Evolutionary conservation across 139 green algal species (phyloP).

Genomic region (Pseudopediastrum boryanum): DNA sequence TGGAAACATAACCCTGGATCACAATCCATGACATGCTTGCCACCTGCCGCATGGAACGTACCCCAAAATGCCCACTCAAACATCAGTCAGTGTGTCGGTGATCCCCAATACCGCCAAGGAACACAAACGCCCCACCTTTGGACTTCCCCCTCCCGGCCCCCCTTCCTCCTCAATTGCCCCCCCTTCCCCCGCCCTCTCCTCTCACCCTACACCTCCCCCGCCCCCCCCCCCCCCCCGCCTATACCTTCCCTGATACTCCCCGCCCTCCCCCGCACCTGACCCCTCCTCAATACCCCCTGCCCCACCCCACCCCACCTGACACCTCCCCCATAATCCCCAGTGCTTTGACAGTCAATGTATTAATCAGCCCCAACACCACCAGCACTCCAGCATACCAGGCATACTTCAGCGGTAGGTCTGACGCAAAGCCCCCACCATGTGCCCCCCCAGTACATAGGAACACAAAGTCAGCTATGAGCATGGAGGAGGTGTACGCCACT

Average conservation of each 20-base stretch:
- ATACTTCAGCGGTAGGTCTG: not conserved
- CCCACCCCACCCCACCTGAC: conserved; percentile 1
- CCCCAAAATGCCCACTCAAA: too few species aligned
- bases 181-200: too few species aligned
- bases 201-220: too few species aligned
- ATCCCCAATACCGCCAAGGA: too few species aligned
- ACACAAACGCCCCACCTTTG: not conserved
- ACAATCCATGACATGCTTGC: too few species aligned
- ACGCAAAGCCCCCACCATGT: not conserved
- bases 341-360: conserved; percentile 41
- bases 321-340: conserved; percentile 35
- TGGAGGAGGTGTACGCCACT: conserved; percentile 31
- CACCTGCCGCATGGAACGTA: too few species aligned
- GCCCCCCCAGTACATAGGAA: conserved; percentile 22
- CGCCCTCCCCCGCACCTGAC: not conserved
- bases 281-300: not conserved
- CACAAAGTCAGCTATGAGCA: conserved; percentile 25
- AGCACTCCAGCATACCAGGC: conserved; percentile 21
- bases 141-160: not conserved
- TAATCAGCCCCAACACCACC: conserved; percentile 44
- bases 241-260: too few species aligned
- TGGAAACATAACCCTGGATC: too few species aligned
- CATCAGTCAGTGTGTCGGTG: too few species aligned
- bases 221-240: too few species aligned
- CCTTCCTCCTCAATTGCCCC: not conserved